Conservation (phyloP, 139 green algal genomes). For the Ettlia oleoabundans region DNA sequence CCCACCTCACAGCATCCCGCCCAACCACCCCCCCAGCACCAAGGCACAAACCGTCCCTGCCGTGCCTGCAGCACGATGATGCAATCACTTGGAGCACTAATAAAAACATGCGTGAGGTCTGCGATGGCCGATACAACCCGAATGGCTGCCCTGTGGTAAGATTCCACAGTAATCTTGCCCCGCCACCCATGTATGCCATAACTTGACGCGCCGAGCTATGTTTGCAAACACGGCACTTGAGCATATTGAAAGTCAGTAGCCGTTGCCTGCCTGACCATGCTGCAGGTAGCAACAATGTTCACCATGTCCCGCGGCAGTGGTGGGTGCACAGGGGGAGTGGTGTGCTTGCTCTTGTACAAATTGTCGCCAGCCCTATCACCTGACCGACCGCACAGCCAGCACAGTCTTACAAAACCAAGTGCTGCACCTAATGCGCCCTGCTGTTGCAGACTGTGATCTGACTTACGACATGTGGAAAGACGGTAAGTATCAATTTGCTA, state of each 20-base stretch:
- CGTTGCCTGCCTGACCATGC: no score
- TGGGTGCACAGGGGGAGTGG: no score
- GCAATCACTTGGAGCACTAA: neutral
- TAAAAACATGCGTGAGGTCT: neutral
- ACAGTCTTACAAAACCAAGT: no score
- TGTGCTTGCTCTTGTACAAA: no score
- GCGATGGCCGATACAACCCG: neutral
- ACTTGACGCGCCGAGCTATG: no score
- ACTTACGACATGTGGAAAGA: neutral
- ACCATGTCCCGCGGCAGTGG: neutral
- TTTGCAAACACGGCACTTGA: no score
- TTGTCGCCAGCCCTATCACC: no score
- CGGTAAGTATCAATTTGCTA: no score
- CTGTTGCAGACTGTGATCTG: constrained; percentile 17
- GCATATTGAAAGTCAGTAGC: no score
- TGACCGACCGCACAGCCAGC: no score
- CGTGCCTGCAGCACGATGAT: constrained; percentile 6
- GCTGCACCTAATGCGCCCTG: no score
- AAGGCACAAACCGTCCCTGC: neutral
- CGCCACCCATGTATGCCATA: no score
- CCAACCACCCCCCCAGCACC: neutral
- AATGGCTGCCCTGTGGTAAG: constrained; percentile 5
- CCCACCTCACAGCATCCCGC: neutral
- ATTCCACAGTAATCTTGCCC: neutral
- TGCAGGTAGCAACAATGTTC: constrained; percentile 14